These are phyloP conservation scores for Blastomyces gilchristii DNA, from an alignment of 2,329 filamentous ascomycete genomes.

Conservation along the genomic window DNA sequence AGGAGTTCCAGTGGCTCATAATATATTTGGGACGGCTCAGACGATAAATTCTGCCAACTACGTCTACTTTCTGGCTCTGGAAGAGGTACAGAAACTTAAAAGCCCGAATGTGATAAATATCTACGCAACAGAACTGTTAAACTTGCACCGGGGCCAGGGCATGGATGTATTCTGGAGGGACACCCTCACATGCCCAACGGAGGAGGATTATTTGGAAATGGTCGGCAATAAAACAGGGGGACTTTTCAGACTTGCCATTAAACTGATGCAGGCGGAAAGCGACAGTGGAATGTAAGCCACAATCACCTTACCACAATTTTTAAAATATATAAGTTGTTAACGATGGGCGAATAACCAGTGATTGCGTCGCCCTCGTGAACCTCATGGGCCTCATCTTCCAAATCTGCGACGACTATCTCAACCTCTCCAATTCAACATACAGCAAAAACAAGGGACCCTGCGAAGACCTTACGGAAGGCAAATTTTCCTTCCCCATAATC, in stretches of 20 bases:
- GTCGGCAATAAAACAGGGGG: conserved; percentile 34
- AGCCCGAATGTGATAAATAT: conserved; percentile 27
- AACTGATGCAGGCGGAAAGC: conserved; percentile 29
- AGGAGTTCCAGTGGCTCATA: conserved; percentile 35
- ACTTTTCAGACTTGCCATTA: conserved; percentile 29
- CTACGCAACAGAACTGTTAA: conserved; percentile 29
- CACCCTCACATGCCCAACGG: conserved; percentile 27
- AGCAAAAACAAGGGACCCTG: conserved; percentile 78
- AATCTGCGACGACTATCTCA: conserved; percentile 62
- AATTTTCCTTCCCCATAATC: conserved; percentile 26
- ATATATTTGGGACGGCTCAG: conserved; percentile 35
- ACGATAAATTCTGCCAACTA: conserved; percentile 41
- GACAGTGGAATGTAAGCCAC: conserved; percentile 12
- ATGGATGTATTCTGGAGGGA: conserved; percentile 34
- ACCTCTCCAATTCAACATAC: conserved; percentile 58
- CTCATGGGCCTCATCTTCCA: conserved; percentile 28
- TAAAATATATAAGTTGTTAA: conserved; percentile 10
- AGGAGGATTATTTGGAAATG: conserved; percentile 35
- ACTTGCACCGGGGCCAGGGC: conserved; percentile 33
- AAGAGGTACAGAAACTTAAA: conserved; percentile 24
- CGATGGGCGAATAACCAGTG: conserved; percentile 11
- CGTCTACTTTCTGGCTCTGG: conserved; percentile 31
- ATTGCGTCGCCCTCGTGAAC: conserved; percentile 54
- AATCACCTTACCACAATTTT: conserved; percentile 1
- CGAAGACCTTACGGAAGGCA: conserved; percentile 25